A percentile compares a stretch with the other conserved stretches of the same genome.
Evolutionary conservation across 345 rosid genomes (phyloP).

Genomic region (Eucalyptus dawsonii): DNA sequence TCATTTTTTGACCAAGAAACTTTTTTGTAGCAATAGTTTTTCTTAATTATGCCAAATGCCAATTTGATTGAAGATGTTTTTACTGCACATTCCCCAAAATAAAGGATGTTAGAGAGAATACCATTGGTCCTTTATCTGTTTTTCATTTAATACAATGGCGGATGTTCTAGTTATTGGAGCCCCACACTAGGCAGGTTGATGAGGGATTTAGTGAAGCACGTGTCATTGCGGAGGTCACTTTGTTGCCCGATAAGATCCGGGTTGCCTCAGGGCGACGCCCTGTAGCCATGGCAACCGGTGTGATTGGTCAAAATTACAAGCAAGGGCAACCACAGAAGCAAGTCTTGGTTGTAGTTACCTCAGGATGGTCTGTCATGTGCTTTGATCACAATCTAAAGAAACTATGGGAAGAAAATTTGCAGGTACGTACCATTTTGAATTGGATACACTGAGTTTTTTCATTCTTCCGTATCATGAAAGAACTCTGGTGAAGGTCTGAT

Average conservation of each 20-base stretch:
- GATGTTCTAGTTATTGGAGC: constrained; percentile 60
- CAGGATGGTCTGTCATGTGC: constrained; percentile 95
- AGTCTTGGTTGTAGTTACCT: constrained; percentile 92
- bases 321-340: constrained; percentile 77
- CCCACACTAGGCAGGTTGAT: constrained; percentile 70
- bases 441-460: not conserved
- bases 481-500: not conserved
- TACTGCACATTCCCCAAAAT: not conserved
- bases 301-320: constrained; percentile 53
- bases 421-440: constrained; percentile 27
- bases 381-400: constrained; percentile 92
- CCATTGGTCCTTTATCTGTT: not conserved
- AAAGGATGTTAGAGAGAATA: not conserved
- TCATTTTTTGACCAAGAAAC: not conserved
- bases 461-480: not conserved
- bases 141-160: not conserved
- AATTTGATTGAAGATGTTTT: not conserved
- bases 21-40: not conserved
- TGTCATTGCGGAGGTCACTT: constrained; percentile 41
- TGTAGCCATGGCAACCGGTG: constrained; percentile 93
- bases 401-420: constrained; percentile 88
- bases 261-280: constrained; percentile 80
- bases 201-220: constrained; percentile 92
- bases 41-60: not conserved
- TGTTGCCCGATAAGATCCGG: constrained; percentile 86